A percentile compares a stretch with the other conserved stretches of the same genome.
phyloP scores from a whole-genome alignment of 176 grass and related monocot genomes.

The Themeda triandra region DNA sequence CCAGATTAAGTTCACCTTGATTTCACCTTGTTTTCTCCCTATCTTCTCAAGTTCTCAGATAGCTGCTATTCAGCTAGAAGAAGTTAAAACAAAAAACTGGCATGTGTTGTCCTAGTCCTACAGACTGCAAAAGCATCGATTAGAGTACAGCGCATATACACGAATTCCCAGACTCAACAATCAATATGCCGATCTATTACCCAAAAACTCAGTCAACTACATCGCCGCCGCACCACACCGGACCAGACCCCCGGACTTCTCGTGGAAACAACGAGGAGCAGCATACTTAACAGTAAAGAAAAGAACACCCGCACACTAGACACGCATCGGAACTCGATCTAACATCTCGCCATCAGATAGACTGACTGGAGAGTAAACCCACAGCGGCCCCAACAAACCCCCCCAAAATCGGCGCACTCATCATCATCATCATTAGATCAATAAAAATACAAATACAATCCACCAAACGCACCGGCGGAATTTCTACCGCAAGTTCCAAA shows the following conservation, averaged over 20 bases:
- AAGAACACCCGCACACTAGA: background rate
- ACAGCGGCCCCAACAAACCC: too few species aligned
- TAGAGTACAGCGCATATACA: background rate
- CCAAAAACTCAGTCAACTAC: background rate
- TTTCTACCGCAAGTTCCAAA: background rate
- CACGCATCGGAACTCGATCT: background rate
- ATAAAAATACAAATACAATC: background rate
- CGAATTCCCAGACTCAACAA: background rate
- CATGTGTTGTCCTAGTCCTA: background rate
- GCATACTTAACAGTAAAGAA: background rate
- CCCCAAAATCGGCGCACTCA: background rate
- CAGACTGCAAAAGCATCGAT: background rate
- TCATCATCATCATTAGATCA: background rate
- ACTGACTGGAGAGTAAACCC: background rate
- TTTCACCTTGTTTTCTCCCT: background rate
- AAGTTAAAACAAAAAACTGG: background rate
- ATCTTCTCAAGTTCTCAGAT: background rate
- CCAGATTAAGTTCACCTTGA: background rate
- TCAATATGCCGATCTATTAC: background rate
- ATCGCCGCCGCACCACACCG: background rate
- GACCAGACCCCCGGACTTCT: background rate
- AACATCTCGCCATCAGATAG: background rate
- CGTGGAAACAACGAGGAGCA: background rate
- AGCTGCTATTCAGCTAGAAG: background rate
- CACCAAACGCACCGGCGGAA: background rate